phyloP scores from a whole-genome alignment of 1,139 yeast genomes.

The Geotrichum macrosporum region DNA sequence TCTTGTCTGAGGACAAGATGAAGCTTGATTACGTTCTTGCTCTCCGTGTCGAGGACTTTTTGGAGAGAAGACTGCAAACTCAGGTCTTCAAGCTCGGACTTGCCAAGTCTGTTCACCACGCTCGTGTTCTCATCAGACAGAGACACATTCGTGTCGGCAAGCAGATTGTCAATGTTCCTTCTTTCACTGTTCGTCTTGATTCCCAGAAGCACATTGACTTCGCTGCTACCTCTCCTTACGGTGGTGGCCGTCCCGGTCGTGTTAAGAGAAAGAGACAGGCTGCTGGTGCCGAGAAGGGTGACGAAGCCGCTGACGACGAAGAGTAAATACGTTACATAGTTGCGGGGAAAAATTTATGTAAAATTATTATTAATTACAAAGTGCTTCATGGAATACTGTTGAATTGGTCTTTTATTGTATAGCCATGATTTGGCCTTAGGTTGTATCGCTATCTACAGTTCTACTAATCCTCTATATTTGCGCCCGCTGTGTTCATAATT shows the following conservation, averaged over 20 bases:
- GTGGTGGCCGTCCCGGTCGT: conserved; percentile 99
- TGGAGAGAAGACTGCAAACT: conserved; percentile 99
- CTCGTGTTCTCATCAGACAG: conserved; percentile 97
- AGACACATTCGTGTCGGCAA: conserved; percentile 99
- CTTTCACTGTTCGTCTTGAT: conserved; percentile 99
- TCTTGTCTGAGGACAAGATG: conserved; percentile 98
- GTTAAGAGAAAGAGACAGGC: conserved; percentile 95
- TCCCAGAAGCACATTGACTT: conserved; percentile 99
- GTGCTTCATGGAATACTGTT: conserved; percentile 6
- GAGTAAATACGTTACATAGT: conserved; percentile 36
- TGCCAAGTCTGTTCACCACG: conserved; percentile 99
- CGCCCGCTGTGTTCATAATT: too few relatives aligned
- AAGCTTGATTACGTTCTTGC: conserved; percentile 99
- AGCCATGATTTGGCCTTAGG: too few relatives aligned
- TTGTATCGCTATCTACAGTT: too few relatives aligned
- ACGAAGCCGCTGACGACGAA: conserved; percentile 54
- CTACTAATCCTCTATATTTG: too few relatives aligned
- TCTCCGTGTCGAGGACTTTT: conserved; percentile 96
- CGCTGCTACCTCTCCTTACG: conserved; percentile 98
- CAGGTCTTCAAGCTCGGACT: conserved; percentile 99
- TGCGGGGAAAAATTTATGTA: too few relatives aligned
- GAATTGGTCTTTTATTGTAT: too few relatives aligned
- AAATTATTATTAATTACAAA: conserved; percentile 7
- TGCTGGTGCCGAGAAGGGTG: conserved; percentile 53
- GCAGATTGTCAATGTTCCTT: conserved; percentile 98